Evolutionary conservation across 352 stramenopile species (phyloP), one percentile per base, ranked within the genome.

Genomic region (Globisporangium paroecandrum): DNA sequence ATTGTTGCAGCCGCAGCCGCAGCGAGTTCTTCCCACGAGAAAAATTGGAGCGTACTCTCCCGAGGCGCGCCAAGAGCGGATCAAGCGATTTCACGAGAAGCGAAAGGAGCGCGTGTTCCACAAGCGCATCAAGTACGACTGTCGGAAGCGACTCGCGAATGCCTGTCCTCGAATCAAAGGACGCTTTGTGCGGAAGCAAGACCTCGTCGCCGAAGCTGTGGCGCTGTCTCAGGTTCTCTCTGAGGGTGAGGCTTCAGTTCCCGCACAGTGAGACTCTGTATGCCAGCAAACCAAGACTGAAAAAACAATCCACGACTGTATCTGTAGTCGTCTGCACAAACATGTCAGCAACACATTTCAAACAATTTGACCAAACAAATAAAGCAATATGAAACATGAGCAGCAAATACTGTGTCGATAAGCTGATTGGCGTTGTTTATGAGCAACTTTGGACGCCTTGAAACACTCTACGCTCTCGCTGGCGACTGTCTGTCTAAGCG

Each of bases 41-140:
- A 85, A 78, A 53, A 90, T 93, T 62, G 85, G 85, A 15, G 80
- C 80, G 47, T 93, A 93, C 64, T 73, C 72, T 15, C 85, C 85
- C 0, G 70, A 79, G 15, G 72, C 80, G 25, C 75, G 85, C 4
- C 77, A 71, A 22, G 72, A 85, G 61, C 81, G 83, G 41, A 77
- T 93, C 41, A 70, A 74, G 47, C 83, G 83, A 25, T 93, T 91
- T 67, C 82, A 82, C 38, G 81, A 87, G 47, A 93, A 93, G 77
- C 82, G 85, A 59, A 87, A 90, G 62, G 74, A 79, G 62, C 82
- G 82, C 34, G 82, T 91, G 51, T 93, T 82, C 53, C 75, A 83
- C 65, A 90, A 91, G 66, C 79, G 78, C 59, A 75, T 90, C 74
- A 90, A 90, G 66, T 93, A 93, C 68, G 81, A 75, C 54, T 90